These are phyloP conservation scores for Eutypella sp. DNA, from an alignment of 2,329 filamentous ascomycete species.

Conservation along the genomic window DNA sequence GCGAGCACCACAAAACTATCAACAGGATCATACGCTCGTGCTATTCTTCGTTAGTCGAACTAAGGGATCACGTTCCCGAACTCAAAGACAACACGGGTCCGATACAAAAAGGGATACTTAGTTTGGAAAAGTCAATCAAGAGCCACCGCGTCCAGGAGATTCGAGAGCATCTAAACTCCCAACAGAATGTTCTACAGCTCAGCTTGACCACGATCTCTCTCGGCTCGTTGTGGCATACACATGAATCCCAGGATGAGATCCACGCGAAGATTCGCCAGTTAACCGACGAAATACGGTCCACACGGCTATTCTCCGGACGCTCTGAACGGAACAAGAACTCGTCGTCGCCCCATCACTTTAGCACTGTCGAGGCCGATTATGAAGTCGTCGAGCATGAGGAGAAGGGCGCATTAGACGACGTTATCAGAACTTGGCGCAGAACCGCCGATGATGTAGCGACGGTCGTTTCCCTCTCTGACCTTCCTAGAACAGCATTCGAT, in stretches of 20 bases:
- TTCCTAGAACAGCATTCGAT: conserved; percentile 3
- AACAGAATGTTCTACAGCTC: conserved; percentile 21
- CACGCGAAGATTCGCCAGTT: conserved; percentile 19
- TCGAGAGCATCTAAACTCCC: conserved; percentile 18
- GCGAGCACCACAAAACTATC: conserved; percentile 20
- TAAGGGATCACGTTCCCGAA: conserved; percentile 16
- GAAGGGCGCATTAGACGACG: conserved; percentile 12
- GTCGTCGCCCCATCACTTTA: not conserved
- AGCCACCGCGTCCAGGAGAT: conserved; percentile 17
- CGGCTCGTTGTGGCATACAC: conserved; percentile 17
- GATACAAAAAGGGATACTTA: conserved; percentile 14
- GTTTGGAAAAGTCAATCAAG: conserved; percentile 17
- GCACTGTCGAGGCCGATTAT: not conserved
- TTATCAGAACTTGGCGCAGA: conserved; percentile 20
- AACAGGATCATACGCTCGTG: conserved; percentile 19
- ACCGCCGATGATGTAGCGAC: conserved; percentile 23
- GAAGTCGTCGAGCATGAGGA: conserved; percentile 7
- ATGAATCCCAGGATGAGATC: conserved; percentile 22
- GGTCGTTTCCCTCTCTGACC: conserved; percentile 16
- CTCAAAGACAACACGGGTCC: conserved; percentile 11
- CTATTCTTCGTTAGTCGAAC: conserved; percentile 10
- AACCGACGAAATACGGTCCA: conserved; percentile 16
- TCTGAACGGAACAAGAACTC: not conserved
- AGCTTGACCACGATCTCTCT: conserved; percentile 24
- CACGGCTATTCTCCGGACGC: conserved; percentile 11